These are phyloP conservation scores for Musa schizocarpa DNA, from an alignment of 176 grass and related monocot species.

Conservation along the genomic window DNA sequence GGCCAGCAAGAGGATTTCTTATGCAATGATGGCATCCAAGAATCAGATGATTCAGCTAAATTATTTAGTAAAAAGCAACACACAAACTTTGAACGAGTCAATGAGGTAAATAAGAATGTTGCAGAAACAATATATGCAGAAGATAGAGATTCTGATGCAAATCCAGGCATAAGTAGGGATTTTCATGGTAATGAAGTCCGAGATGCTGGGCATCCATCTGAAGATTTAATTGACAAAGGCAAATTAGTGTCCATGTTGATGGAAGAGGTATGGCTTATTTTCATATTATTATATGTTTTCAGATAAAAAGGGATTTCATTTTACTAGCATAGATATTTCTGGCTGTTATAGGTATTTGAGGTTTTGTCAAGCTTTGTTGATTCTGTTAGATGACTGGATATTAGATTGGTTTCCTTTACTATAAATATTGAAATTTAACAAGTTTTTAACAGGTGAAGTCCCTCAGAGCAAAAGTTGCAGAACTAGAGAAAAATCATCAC, in stretches of 20 bases:
- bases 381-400: not conserved
- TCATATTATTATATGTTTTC: conserved; percentile 1
- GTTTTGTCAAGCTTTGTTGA: not conserved
- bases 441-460: conserved; percentile 42
- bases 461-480: conserved; percentile 58
- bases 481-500: conserved; percentile 34
- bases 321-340: not conserved
- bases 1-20: not conserved
- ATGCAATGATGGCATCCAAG: not conserved
- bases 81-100: not conserved
- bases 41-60: not conserved
- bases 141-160: conserved; percentile 1
- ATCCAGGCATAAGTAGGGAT: conserved; percentile 1
- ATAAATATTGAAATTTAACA: not conserved
- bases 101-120: not conserved
- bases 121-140: conserved; percentile 1
- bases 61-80: not conserved
- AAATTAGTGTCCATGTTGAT: conserved; percentile 47
- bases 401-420: not conserved
- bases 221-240: conserved; percentile 48
- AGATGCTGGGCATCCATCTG: not conserved
- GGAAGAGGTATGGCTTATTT: conserved; percentile 56
- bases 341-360: not conserved
- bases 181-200: not conserved
- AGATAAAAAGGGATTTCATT: not conserved